Conservation (phyloP, 73 alveolate species). For the Paramecium sexaurelia region DNA sequence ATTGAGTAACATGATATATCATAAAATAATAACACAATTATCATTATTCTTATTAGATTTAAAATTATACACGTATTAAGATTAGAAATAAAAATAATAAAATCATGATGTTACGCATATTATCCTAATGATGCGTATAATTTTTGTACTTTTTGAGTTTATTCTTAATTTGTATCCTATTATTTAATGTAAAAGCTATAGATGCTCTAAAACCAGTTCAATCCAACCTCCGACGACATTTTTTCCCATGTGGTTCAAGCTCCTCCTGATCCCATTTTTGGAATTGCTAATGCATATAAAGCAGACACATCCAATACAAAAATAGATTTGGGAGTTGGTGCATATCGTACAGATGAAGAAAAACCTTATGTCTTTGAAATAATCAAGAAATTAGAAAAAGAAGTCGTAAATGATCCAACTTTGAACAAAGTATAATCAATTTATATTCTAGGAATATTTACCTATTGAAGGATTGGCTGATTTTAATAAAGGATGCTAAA, state of each 20-base stretch:
- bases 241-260: conserved; percentile 79
- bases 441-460: conserved; percentile 88
- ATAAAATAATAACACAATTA: background rate
- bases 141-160: background rate
- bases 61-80: background rate
- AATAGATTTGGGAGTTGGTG: conserved; percentile 95
- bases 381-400: conserved; percentile 84
- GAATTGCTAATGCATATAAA: conserved; percentile 79
- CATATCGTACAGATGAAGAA: conserved; percentile 93
- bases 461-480: conserved; percentile 93
- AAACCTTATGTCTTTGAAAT: conserved; percentile 85
- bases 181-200: conserved; percentile 5
- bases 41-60: background rate
- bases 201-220: background rate
- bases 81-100: background rate
- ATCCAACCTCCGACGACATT: conserved; percentile 58
- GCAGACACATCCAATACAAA: conserved; percentile 82
- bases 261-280: conserved; percentile 95
- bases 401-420: conserved; percentile 79
- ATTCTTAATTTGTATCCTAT: background rate
- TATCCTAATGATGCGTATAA: background rate
- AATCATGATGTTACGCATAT: background rate
- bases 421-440: conserved; percentile 50
- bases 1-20: conserved; percentile 62
- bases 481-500: conserved; percentile 77